phyloP scores from a whole-genome alignment of 805 yeast genomes.

The Candida quercuum region DNA sequence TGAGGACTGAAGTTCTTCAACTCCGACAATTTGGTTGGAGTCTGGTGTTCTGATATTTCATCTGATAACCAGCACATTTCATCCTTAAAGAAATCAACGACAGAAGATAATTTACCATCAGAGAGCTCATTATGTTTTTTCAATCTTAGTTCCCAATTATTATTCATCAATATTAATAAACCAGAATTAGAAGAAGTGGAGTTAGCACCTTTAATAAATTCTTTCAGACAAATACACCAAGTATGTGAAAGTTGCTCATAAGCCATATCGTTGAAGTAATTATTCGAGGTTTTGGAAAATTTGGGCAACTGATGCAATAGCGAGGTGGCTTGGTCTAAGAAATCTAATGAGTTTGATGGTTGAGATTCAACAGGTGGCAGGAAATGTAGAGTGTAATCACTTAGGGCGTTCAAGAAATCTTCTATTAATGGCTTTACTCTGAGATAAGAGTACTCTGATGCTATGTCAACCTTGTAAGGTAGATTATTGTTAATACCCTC shows the following conservation, averaged over 20 bases:
- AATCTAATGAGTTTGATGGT: slow-evolving; percentile 48
- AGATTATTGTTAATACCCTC: slow-evolving; percentile 39
- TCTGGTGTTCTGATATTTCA: slow-evolving; percentile 8
- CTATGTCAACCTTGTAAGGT: slow-evolving; percentile 72
- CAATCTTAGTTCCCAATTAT: slow-evolving; percentile 37
- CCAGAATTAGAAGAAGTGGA: slow-evolving; percentile 24
- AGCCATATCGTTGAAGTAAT: slow-evolving; percentile 40
- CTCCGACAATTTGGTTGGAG: slow-evolving; percentile 9
- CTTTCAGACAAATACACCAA: slow-evolving; percentile 45
- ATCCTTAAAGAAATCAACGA: slow-evolving; percentile 37
- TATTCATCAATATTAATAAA: slow-evolving; percentile 32
- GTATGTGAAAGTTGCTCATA: slow-evolving; percentile 57
- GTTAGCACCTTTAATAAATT: slow-evolving; percentile 18
- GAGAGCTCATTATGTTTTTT: slow-evolving; percentile 40
- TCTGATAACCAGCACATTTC: slow-evolving; percentile 30
- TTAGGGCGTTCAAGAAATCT: slow-evolving; percentile 64
- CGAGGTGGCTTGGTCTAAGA: slow-evolving; percentile 55
- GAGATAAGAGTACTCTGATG: slow-evolving; percentile 70
- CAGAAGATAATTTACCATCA: slow-evolving; percentile 35
- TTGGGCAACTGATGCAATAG: slow-evolving; percentile 61
- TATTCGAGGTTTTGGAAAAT: slow-evolving; percentile 45
- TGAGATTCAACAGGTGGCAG: slow-evolving; percentile 63
- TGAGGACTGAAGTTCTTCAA: slow-evolving; percentile 17
- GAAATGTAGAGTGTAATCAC: slow-evolving; percentile 69
- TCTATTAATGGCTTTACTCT: slow-evolving; percentile 63